Conservation (phyloP, 768 basidiomycete genomes). For the Leccinum variicolor region DNA sequence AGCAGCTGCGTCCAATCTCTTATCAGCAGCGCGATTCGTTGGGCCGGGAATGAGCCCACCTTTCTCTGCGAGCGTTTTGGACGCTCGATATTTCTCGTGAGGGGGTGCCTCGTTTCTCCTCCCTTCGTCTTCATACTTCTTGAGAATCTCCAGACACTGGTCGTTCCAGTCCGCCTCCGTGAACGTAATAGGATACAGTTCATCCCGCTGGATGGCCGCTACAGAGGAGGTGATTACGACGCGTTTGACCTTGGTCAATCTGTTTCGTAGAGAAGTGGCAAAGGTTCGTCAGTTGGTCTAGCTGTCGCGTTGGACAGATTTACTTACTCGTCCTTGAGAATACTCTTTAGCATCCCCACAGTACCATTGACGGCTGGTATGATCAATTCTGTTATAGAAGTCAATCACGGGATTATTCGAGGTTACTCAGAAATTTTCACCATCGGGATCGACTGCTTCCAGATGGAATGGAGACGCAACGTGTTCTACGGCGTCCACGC, state of each 20-base stretch:
- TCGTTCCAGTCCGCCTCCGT: slow-evolving; percentile 45
- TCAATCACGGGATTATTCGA: not conserved
- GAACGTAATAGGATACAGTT: slow-evolving; percentile 30
- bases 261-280: not conserved
- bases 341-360: slow-evolving; percentile 54
- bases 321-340: slow-evolving; percentile 48
- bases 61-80: slow-evolving; percentile 65
- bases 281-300: not conserved
- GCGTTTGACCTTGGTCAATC: slow-evolving; percentile 51
- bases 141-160: slow-evolving; percentile 35
- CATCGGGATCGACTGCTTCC: slow-evolving; percentile 43
- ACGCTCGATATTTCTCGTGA: slow-evolving; percentile 50
- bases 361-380: slow-evolving; percentile 74
- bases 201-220: slow-evolving; percentile 41
- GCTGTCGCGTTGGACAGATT: not conserved
- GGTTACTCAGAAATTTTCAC: slow-evolving; percentile 7
- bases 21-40: not conserved
- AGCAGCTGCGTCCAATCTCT: slow-evolving; percentile 33
- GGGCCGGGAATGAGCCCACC: slow-evolving; percentile 25
- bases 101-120: slow-evolving; percentile 33
- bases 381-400: slow-evolving; percentile 47
- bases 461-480: slow-evolving; percentile 61
- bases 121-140: slow-evolving; percentile 49
- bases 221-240: slow-evolving; percentile 67
- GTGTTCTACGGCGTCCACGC: slow-evolving; percentile 69